phyloP scores from a whole-genome alignment of 2,329 filamentous ascomycete species.

The Apiospora arundinis region DNA sequence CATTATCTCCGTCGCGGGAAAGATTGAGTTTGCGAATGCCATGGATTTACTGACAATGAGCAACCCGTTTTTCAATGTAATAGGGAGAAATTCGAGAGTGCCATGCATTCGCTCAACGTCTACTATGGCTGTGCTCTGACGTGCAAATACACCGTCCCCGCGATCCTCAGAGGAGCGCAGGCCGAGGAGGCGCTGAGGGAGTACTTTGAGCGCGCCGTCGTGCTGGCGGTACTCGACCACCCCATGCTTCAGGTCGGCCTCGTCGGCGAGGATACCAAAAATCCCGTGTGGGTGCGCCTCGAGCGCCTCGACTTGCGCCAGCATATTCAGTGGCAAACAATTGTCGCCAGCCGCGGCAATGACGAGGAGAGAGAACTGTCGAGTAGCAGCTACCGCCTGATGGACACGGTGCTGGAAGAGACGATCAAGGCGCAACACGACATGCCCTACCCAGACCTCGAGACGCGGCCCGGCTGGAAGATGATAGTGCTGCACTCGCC shows the following conservation, averaged over 20 bases:
- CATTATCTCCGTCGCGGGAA: too few species aligned
- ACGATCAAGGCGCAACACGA: conserved; percentile 24
- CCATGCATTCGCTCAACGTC: conserved; percentile 5
- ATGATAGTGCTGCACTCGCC: conserved; percentile 30
- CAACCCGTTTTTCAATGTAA: background rate
- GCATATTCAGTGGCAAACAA: conserved; percentile 30
- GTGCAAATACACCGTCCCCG: conserved; percentile 17
- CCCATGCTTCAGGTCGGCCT: conserved; percentile 33
- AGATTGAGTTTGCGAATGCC: too few species aligned
- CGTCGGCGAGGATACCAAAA: conserved; percentile 24
- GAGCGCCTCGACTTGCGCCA: conserved; percentile 29
- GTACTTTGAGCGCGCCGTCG: conserved; percentile 29
- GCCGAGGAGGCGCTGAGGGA: background rate
- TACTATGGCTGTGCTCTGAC: conserved; percentile 18
- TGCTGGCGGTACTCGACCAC: conserved; percentile 28
- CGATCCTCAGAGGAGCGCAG: background rate
- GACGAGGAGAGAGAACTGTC: too few species aligned
- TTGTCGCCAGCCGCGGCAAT: conserved; percentile 12
- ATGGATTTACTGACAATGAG: background rate
- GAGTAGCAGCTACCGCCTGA: background rate
- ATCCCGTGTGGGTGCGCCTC: conserved; percentile 29
- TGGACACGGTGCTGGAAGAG: background rate
- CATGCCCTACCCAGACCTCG: conserved; percentile 30
- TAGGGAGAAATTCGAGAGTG: conserved; percentile 21
- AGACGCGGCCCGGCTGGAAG: conserved; percentile 37